Percentiles rank a stretch among this genome's conserved stretches.
phyloP scores from a whole-genome alignment of 805 yeast genomes.

The Lachancea meyersii region DNA sequence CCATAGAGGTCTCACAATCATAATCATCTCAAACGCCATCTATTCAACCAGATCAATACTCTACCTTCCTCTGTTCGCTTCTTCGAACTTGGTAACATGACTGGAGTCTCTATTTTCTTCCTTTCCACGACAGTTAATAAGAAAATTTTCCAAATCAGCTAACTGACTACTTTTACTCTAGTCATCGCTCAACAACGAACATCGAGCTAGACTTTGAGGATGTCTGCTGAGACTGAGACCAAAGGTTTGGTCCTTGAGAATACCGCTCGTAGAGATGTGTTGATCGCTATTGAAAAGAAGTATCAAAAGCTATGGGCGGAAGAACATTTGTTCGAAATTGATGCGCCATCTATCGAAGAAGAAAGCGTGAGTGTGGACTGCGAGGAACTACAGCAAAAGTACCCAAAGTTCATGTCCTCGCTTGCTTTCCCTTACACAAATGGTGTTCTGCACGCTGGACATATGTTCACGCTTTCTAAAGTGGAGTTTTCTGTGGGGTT shows the following conservation, averaged over 20 bases:
- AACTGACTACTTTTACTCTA: neutral
- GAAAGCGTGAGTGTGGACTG: conserved; percentile 45
- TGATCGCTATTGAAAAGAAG: conserved; percentile 80
- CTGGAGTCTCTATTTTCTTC: no score
- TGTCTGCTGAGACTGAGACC: conserved; percentile 26
- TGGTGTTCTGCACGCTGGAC: conserved; percentile 97
- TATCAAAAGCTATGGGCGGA: conserved; percentile 85
- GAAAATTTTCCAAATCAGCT: neutral
- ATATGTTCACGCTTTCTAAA: conserved; percentile 89
- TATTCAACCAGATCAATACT: no score
- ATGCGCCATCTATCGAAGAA: conserved; percentile 78
- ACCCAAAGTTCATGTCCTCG: conserved; percentile 84
- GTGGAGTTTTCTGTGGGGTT: conserved; percentile 89
- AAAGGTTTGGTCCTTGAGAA: conserved; percentile 39
- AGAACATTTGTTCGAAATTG: conserved; percentile 75
- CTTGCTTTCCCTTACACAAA: conserved; percentile 99
- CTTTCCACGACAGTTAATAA: neutral
- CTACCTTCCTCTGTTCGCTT: no score
- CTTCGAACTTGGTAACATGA: no score
- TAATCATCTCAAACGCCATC: no score
- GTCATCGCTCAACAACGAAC: neutral
- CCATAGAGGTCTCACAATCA: no score
- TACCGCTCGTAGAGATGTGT: conserved; percentile 92
- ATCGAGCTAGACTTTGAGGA: conserved; percentile 6
- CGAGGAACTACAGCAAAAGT: conserved; percentile 67